phyloP scores from a whole-genome alignment of 345 rosid genomes.

The Populus davidiana region DNA sequence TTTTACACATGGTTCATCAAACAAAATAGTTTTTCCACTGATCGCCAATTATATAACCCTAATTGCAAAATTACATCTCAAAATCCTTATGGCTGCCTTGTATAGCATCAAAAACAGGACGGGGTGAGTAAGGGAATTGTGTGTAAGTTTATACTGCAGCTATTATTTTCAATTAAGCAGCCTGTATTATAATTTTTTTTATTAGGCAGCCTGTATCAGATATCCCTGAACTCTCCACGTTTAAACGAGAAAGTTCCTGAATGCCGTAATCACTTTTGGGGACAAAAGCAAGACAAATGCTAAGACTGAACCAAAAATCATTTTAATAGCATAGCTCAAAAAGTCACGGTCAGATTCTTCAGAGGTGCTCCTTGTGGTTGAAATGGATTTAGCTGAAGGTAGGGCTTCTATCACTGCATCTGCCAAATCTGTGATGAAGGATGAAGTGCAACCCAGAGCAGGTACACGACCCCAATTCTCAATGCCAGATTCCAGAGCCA shows the following conservation, averaged over 20 bases:
- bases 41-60: not conserved
- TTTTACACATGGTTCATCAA: too few relatives aligned
- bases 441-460: constrained; percentile 70
- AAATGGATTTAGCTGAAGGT: constrained; percentile 65
- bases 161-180: not conserved
- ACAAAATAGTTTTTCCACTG: not conserved
- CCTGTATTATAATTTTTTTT: not conserved
- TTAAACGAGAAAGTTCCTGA: constrained; percentile 52
- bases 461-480: constrained; percentile 94
- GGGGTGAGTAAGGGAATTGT: not conserved
- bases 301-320: constrained; percentile 72
- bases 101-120: not conserved
- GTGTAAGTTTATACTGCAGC: not conserved
- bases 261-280: constrained; percentile 56
- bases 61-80: not conserved
- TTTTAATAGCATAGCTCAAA: constrained; percentile 44
- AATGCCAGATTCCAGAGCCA: constrained; percentile 85
- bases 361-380: constrained; percentile 26
- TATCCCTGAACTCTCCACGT: not conserved
- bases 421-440: constrained; percentile 85
- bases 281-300: constrained; percentile 65
- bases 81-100: not conserved
- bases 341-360: constrained; percentile 53
- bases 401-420: constrained; percentile 86
- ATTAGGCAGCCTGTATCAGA: not conserved